A percentile compares a stretch with the other conserved stretches of the same genome.
phyloP scores from a whole-genome alignment of 192 early-diverging fungal genomes.

The Backusella psychrophila region DNA sequence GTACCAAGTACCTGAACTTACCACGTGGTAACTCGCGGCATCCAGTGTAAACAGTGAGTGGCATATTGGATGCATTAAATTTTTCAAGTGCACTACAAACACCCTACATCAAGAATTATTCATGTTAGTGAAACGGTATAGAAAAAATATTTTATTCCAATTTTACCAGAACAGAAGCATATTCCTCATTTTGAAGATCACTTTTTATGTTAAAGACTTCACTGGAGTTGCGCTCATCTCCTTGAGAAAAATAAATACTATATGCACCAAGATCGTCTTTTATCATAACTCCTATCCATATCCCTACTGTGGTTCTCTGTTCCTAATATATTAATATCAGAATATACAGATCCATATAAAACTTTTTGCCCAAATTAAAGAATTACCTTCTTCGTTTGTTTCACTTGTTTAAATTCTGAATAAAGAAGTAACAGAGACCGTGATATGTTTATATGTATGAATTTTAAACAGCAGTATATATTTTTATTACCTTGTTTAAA shows the following conservation, averaged over 20 bases:
- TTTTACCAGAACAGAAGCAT: neutral
- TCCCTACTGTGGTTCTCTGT: neutral
- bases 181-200: neutral
- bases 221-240: neutral
- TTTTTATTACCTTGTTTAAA: neutral
- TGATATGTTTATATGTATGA: neutral
- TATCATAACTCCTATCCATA: neutral
- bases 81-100: slow-evolving; percentile 4
- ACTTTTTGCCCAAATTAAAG: neutral
- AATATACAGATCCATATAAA: neutral
- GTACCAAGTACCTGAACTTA: neutral
- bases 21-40: neutral
- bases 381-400: neutral
- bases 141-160: neutral
- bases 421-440: neutral
- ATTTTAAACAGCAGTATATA: neutral
- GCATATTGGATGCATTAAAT: neutral
- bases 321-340: neutral
- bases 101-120: neutral
- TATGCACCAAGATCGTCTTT: neutral
- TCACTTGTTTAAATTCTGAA: neutral
- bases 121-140: neutral
- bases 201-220: neutral
- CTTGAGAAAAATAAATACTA: neutral
- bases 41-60: slow-evolving; percentile 3